phyloP scores from a whole-genome alignment of 2,329 filamentous ascomycete genomes.

The Juglanconis juglandina region DNA sequence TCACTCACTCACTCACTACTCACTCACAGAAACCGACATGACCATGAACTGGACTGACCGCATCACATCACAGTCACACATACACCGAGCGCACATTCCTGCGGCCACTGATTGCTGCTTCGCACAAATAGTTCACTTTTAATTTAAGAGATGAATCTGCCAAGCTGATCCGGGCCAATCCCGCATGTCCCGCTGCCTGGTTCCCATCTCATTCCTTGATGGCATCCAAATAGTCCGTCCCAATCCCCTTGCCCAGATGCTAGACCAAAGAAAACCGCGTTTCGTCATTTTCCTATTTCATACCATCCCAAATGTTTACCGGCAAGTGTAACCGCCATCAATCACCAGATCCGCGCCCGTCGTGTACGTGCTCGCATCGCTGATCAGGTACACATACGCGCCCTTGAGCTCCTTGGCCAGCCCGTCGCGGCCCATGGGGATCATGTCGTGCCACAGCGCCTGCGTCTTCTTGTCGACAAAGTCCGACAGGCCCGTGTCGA shows the following conservation, averaged over 20 bases:
- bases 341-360: constrained; percentile 70
- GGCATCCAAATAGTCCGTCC: not conserved
- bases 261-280: not conserved
- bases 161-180: too few species aligned
- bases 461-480: constrained; percentile 64
- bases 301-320: constrained; percentile 27
- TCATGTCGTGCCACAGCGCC: constrained; percentile 70
- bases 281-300: not conserved
- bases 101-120: too few species aligned
- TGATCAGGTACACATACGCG: constrained; percentile 72
- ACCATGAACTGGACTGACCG: too few species aligned
- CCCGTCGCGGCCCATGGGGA: constrained; percentile 69
- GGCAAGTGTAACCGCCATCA: constrained; percentile 63
- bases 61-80: too few species aligned
- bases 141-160: too few species aligned
- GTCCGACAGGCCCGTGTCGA: constrained; percentile 63
- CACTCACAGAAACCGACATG: too few species aligned
- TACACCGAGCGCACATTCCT: too few species aligned
- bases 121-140: too few species aligned
- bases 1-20: too few species aligned
- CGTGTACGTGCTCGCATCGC: constrained; percentile 71
- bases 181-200: not conserved
- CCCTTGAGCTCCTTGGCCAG: constrained; percentile 68
- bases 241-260: not conserved
- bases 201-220: not conserved